These are phyloP conservation scores for Hemerocallis citrina DNA, from an alignment of 106 monocot species.

Conservation along the genomic window DNA sequence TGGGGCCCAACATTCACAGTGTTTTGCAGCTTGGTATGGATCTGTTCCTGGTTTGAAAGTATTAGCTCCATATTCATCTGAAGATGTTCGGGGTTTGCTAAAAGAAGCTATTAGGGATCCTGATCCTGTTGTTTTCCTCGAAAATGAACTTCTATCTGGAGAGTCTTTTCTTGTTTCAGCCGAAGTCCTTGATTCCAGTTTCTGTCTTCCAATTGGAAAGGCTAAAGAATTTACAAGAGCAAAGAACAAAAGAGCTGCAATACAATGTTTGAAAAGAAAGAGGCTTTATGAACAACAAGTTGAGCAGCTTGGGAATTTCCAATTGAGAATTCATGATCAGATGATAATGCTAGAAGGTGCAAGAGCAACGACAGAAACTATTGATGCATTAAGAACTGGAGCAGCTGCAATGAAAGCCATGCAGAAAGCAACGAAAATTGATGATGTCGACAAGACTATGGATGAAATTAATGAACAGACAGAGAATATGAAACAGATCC, in stretches of 20 bases:
- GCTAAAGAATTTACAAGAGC: constrained; percentile 94
- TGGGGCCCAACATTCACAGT: constrained; percentile 97
- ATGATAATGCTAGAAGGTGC: constrained; percentile 52
- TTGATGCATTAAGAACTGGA: constrained; percentile 79
- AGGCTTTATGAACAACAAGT: constrained; percentile 89
- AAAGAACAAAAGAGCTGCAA: no score
- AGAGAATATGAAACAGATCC: constrained; percentile 68
- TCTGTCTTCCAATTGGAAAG: constrained; percentile 94
- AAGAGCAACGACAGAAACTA: constrained; percentile 81
- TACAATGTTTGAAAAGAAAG: constrained; percentile 96
- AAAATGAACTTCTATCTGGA: constrained; percentile 92
- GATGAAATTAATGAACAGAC: constrained; percentile 72
- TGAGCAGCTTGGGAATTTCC: constrained; percentile 97
- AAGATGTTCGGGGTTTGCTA: constrained; percentile 91
- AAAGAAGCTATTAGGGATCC: constrained; percentile 96
- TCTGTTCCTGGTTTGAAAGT: constrained; percentile 88
- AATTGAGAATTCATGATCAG: constrained; percentile 93
- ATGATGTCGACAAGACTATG: constrained; percentile 75
- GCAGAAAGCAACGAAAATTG: constrained; percentile 62
- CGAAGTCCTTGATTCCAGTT: constrained; percentile 93
- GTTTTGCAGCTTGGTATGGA: constrained; percentile 94
- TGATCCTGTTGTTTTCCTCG: constrained; percentile 95
- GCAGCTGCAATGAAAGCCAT: constrained; percentile 78
- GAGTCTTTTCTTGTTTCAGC: constrained; percentile 90
- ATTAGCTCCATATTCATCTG: constrained; percentile 69